A percentile compares a stretch with the other conserved stretches of the same genome.
Conservation (phyloP, 176 grass and related monocot species). For the Aegilops bicornis region DNA sequence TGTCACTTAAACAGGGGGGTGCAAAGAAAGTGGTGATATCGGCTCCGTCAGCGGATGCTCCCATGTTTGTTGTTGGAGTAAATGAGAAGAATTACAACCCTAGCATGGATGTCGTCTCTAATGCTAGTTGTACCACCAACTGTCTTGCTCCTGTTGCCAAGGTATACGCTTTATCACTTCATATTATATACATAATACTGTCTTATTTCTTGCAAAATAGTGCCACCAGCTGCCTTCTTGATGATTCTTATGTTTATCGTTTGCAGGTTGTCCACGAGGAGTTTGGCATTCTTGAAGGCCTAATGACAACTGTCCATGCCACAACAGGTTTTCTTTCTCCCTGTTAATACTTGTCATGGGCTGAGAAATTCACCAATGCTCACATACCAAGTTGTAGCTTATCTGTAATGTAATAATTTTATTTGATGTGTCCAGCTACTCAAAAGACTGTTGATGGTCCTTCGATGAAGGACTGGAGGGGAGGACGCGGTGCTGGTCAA, state of each 20-base stretch:
- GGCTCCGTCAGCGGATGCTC: conserved; percentile 78
- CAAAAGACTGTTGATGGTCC: conserved; percentile 84
- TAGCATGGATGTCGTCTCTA: conserved; percentile 74
- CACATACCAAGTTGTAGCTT: not conserved
- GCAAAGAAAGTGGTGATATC: conserved; percentile 87
- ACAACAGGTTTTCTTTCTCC: conserved; percentile 66
- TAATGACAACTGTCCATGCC: conserved; percentile 91
- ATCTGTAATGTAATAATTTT: not conserved
- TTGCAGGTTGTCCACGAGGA: conserved; percentile 81
- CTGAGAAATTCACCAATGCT: not conserved
- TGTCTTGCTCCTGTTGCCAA: conserved; percentile 86
- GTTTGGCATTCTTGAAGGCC: conserved; percentile 75
- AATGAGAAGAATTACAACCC: conserved; percentile 66
- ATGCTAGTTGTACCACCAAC: conserved; percentile 84
- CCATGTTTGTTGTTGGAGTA: conserved; percentile 84
- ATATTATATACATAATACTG: not conserved
- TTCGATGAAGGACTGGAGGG: conserved; percentile 83
- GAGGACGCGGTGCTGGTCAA: conserved; percentile 74
- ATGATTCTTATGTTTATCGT: conserved; percentile 6
- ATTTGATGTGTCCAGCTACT: conserved; percentile 50
- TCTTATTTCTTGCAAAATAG: not conserved
- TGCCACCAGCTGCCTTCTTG: not conserved
- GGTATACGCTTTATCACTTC: conserved; percentile 24
- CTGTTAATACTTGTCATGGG: conserved; percentile 10
- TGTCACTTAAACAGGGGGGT: conserved; percentile 46